Conservation (phyloP, 176 grass and related monocot genomes). For the Cenchrus fungigraminus region DNA sequence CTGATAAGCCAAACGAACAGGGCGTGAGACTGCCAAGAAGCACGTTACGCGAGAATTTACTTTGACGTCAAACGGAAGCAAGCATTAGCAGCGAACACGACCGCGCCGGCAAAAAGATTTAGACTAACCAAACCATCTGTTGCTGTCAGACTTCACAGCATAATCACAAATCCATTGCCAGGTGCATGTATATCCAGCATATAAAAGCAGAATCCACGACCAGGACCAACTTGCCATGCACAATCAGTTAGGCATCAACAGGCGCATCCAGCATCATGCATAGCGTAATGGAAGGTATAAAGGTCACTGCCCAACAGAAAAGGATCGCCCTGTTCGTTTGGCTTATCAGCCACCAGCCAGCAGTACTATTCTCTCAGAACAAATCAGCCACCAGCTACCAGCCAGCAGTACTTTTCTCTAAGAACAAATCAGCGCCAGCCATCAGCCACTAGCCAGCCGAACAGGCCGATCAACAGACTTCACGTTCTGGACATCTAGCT, state of each 20-base stretch:
- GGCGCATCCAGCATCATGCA: background rate
- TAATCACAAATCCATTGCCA: no score
- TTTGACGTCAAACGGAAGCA: background rate
- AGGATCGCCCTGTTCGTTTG: no score
- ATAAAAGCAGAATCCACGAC: no score
- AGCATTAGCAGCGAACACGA: background rate
- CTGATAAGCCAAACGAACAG: no score
- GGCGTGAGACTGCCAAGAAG: no score
- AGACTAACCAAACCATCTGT: background rate
- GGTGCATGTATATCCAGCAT: background rate
- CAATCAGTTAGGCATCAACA: background rate
- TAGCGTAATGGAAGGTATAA: background rate
- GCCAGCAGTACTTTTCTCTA: no score
- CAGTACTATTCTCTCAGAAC: no score
- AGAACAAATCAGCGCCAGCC: no score
- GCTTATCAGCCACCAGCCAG: no score
- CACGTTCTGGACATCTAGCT: background rate
- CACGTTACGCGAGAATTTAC: background rate
- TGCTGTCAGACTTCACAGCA: no score
- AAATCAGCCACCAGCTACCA: background rate
- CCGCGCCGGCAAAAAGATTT: background rate
- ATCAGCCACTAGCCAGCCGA: no score
- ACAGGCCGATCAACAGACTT: no score
- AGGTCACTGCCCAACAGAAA: background rate
- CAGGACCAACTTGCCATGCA: background rate